These are phyloP conservation scores for Aureobasidium sp. DNA, from an alignment of 2,329 filamentous ascomycete species.

Conservation along the genomic window DNA sequence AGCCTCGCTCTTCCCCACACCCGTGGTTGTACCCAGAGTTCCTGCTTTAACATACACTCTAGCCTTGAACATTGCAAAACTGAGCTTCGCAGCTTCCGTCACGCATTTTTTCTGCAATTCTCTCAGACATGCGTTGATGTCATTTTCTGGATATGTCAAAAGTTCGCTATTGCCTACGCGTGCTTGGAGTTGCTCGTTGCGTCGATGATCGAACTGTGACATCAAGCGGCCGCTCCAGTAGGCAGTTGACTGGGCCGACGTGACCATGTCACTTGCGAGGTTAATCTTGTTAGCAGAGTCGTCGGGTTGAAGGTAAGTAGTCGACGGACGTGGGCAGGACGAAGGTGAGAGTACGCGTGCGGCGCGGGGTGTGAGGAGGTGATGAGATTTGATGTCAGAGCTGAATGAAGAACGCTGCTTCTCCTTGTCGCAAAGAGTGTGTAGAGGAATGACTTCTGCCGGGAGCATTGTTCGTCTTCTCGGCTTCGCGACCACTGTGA, in stretches of 20 bases:
- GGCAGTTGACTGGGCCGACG: not conserved
- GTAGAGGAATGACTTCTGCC: not conserved
- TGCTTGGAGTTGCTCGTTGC: not conserved
- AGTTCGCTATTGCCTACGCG: not conserved
- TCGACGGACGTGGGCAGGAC: not conserved
- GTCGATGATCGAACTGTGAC: not conserved
- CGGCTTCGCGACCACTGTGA: not conserved
- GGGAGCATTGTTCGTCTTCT: not conserved
- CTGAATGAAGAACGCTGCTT: not conserved
- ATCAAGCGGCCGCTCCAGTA: constrained; percentile 8
- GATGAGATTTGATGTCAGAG: not conserved
- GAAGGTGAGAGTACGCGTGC: not conserved
- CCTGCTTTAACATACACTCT: not conserved
- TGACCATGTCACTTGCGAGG: not conserved
- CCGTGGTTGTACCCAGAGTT: not conserved
- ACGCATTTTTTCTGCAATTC: not conserved
- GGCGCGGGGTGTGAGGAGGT: not conserved
- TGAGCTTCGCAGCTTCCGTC: not conserved
- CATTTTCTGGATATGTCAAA: not conserved
- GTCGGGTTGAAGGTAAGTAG: not conserved
- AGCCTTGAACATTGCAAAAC: constrained; percentile 8
- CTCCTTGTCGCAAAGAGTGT: not conserved
- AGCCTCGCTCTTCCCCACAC: not conserved
- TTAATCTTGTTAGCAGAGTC: not conserved
- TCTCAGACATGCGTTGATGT: not conserved